Conservation (phyloP, 1,284 basidiomycete species). For the Ceratobasidium sp. region DNA sequence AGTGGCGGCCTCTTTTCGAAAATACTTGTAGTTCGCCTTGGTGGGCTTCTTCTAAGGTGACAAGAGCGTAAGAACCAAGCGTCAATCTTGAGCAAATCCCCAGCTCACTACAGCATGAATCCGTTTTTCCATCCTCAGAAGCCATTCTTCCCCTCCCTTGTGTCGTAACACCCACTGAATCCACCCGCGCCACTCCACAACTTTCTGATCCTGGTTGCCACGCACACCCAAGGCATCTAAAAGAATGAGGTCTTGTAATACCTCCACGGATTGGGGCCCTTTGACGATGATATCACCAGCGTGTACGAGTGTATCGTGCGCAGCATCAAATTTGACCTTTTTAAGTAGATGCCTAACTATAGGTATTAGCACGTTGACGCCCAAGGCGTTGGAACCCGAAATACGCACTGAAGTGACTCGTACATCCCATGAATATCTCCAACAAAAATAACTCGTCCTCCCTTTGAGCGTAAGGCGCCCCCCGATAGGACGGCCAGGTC, state of each 20-base stretch:
- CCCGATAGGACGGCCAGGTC: constrained; percentile 52
- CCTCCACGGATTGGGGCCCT: constrained; percentile 70
- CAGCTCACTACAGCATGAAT: constrained; percentile 52
- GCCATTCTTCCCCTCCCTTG: constrained; percentile 61
- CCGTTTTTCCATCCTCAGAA: constrained; percentile 53
- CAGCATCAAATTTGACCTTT: constrained; percentile 67
- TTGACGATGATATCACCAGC: constrained; percentile 85
- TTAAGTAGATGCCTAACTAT: constrained; percentile 67
- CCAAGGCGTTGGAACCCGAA: not conserved
- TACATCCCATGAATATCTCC: constrained; percentile 90
- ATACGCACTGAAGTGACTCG: constrained; percentile 69
- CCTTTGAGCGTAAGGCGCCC: constrained; percentile 49
- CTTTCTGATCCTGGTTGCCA: constrained; percentile 90
- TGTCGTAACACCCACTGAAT: constrained; percentile 59
- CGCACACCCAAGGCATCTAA: constrained; percentile 76
- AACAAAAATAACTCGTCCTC: constrained; percentile 70
- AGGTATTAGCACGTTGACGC: constrained; percentile 18
- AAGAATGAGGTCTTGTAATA: constrained; percentile 71
- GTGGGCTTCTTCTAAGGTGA: not conserved
- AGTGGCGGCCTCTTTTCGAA: constrained; percentile 42
- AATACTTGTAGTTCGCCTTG: constrained; percentile 27
- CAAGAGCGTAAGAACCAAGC: not conserved
- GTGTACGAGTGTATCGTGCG: constrained; percentile 76
- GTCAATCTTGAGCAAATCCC: constrained; percentile 45
- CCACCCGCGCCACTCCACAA: constrained; percentile 89